Conservation (phyloP, 2,329 filamentous ascomycete genomes). For the Fusarium subglutinans region DNA sequence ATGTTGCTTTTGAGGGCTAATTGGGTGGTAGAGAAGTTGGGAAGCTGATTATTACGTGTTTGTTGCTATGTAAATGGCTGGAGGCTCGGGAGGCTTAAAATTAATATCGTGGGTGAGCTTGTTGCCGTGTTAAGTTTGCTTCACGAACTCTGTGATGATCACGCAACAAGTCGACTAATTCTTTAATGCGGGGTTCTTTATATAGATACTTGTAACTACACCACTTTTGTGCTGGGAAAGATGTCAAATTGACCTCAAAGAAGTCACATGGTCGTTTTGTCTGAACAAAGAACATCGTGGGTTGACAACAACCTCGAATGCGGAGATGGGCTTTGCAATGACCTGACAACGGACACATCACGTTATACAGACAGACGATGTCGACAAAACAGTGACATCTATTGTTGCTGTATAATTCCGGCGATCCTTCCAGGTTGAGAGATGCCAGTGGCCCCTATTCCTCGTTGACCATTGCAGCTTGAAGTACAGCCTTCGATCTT, state of each 20-base stretch:
- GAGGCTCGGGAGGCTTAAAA: rapidly evolving
- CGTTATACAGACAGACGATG: background rate
- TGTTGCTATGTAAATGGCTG: rapidly evolving
- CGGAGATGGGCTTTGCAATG: background rate
- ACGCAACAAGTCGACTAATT: background rate
- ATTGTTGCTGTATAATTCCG: rapidly evolving
- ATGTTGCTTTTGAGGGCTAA: background rate
- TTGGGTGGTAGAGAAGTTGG: constrained; percentile 1
- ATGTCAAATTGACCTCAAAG: background rate
- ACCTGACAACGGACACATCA: background rate
- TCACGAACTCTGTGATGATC: background rate
- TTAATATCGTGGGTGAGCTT: background rate
- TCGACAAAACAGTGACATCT: background rate
- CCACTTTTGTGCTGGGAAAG: rapidly evolving
- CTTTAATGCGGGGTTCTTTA: background rate
- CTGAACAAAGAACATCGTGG: background rate
- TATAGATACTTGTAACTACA: rapidly evolving
- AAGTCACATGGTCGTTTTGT: background rate
- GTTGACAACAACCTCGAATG: background rate
- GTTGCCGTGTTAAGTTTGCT: background rate
- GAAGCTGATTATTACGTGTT: constrained; percentile 17
- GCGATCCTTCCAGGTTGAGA: background rate
- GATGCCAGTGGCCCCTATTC: background rate
- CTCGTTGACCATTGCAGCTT: too few relatives aligned
- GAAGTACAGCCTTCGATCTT: background rate